Conservation (phyloP, 2,329 filamentous ascomycete species). For the Beauveria brongniartii region DNA sequence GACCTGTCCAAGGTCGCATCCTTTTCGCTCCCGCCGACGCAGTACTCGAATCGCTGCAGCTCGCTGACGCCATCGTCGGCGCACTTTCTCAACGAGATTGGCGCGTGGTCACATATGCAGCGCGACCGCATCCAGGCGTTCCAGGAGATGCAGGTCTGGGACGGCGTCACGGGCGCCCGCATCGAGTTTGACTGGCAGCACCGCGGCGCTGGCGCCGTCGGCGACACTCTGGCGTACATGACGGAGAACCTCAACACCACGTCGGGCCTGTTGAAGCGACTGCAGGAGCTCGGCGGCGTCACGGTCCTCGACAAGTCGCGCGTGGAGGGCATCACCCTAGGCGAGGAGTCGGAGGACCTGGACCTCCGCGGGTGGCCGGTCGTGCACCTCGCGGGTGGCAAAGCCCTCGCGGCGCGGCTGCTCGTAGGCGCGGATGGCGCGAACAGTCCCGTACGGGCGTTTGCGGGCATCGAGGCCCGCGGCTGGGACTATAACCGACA, state of each 20-base stretch:
- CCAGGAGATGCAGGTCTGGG: slow-evolving; percentile 97
- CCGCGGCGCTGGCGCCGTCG: slow-evolving; percentile 25
- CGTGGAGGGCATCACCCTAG: slow-evolving; percentile 73
- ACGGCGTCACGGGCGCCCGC: slow-evolving; percentile 77
- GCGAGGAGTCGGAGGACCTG: slow-evolving; percentile 56
- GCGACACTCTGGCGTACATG: slow-evolving; percentile 84
- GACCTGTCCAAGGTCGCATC: slow-evolving; percentile 62
- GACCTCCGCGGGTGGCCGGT: slow-evolving; percentile 86
- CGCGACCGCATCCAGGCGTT: slow-evolving; percentile 72
- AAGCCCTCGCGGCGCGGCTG: slow-evolving; percentile 67
- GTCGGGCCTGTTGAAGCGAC: slow-evolving; percentile 62
- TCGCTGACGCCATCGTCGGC: slow-evolving; percentile 86
- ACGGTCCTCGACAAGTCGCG: slow-evolving; percentile 68
- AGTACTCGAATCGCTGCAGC: slow-evolving; percentile 91
- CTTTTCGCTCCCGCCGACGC: slow-evolving; percentile 57
- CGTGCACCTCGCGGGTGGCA: slow-evolving; percentile 61
- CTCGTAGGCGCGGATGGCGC: slow-evolving; percentile 90
- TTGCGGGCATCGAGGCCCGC: slow-evolving; percentile 74
- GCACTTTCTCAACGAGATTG: slow-evolving; percentile 73
- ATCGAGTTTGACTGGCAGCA: slow-evolving; percentile 78
- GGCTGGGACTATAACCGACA: slow-evolving; percentile 94
- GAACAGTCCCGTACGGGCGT: slow-evolving; percentile 85
- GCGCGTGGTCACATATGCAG: slow-evolving; percentile 75
- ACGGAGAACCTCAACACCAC: slow-evolving; percentile 89
- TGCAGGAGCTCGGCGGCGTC: slow-evolving; percentile 61